phyloP scores from a whole-genome alignment of 2,329 filamentous ascomycete genomes.

The Eutypa lata region DNA sequence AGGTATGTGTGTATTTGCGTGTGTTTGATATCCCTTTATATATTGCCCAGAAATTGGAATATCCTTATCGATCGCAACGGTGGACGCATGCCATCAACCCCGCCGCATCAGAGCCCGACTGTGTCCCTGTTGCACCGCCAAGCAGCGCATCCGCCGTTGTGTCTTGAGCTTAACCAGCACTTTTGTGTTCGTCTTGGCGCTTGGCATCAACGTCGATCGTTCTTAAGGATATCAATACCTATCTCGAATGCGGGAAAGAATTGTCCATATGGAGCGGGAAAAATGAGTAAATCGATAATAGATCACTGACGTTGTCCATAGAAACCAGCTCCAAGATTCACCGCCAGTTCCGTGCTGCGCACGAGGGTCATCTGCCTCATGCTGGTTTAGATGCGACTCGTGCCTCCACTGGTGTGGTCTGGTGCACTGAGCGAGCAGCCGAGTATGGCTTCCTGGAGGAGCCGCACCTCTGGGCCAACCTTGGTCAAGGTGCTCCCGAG shows the following conservation, averaged over 20 bases:
- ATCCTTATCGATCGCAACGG: neutral
- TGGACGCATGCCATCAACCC: neutral
- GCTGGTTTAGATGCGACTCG: constrained; percentile 85
- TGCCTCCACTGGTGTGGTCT: constrained; percentile 90
- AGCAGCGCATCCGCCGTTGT: neutral
- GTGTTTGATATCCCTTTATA: constrained; percentile 5
- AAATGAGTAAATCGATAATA: neutral
- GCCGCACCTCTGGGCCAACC: constrained; percentile 82
- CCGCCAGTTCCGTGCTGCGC: constrained; percentile 82
- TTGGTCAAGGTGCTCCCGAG: constrained; percentile 91
- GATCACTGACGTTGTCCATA: constrained; percentile 30
- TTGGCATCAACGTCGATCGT: neutral
- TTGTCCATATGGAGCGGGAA: neutral
- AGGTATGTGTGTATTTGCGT: constrained; percentile 47
- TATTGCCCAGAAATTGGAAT: neutral
- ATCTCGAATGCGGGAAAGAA: too few species aligned
- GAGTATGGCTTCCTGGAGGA: constrained; percentile 87
- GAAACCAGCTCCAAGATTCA: constrained; percentile 83
- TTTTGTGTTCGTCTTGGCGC: neutral
- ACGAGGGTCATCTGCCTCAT: constrained; percentile 87
- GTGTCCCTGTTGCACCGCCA: neutral
- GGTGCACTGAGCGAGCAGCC: constrained; percentile 82
- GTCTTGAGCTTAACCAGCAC: neutral
- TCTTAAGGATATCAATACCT: neutral
- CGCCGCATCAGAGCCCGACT: neutral